These are phyloP conservation scores for Pleomassaria siparia DNA, from an alignment of 2,329 filamentous ascomycete species.

Conservation along the genomic window DNA sequence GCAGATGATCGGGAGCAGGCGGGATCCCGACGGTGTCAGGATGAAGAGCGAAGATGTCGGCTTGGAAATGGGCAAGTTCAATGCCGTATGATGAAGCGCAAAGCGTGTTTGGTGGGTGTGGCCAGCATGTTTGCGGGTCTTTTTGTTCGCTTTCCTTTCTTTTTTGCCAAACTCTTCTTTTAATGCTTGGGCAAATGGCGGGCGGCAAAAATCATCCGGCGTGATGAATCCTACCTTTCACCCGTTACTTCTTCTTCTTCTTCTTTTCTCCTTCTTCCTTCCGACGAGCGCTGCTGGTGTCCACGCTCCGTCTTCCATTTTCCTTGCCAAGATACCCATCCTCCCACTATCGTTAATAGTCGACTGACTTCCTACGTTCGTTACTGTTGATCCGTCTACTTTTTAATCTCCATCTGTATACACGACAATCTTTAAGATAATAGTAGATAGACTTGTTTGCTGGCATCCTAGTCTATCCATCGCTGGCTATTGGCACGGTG, in stretches of 20 bases:
- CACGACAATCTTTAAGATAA: no score
- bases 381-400: not conserved
- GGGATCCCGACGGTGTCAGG: slow-evolving; percentile 21
- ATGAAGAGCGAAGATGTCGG: slow-evolving; percentile 32
- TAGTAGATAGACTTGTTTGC: not conserved
- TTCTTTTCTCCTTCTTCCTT: not conserved
- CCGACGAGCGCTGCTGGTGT: not conserved
- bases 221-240: no score
- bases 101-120: not conserved
- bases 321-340: not conserved
- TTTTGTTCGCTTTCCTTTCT: not conserved
- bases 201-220: not conserved
- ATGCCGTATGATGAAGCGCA: slow-evolving; percentile 13
- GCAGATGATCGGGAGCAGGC: slow-evolving; percentile 21
- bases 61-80: slow-evolving; percentile 33
- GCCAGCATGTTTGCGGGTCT: not conserved
- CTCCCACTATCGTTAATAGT: slow-evolving; percentile 1
- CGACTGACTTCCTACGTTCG: not conserved
- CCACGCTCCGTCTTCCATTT: not conserved
- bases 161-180: not conserved
- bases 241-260: not conserved
- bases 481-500: not conserved
- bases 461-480: slow-evolving; percentile 1
- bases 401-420: not conserved
- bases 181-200: not conserved